phyloP scores from a whole-genome alignment of 306 rosid genomes.

The Acacia confusa region DNA sequence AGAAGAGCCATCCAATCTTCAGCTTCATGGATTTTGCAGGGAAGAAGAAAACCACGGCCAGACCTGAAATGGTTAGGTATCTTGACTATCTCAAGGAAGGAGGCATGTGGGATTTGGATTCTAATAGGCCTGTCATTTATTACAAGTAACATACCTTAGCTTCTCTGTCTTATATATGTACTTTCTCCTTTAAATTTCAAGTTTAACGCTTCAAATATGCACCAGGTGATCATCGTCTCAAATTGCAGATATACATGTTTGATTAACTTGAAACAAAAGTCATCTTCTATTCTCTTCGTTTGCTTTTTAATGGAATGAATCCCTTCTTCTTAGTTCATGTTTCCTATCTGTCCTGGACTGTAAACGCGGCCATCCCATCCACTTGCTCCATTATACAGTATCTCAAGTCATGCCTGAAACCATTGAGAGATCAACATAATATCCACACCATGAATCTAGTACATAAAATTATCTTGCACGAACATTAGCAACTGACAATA shows the following conservation, averaged over 20 bases:
- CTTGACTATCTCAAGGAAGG: slow-evolving; percentile 70
- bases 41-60: slow-evolving; percentile 61
- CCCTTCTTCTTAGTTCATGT: too few relatives aligned
- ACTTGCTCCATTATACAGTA: background rate
- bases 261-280: background rate
- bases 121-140: slow-evolving; percentile 58
- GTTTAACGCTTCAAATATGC: background rate
- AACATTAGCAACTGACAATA: background rate
- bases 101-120: slow-evolving; percentile 60
- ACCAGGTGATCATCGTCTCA: background rate
- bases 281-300: background rate
- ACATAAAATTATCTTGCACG: background rate
- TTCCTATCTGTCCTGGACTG: too few relatives aligned
- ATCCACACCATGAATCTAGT: background rate
- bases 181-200: background rate
- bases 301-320: background rate
- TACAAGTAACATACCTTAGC: slow-evolving; percentile 36
- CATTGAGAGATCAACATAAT: background rate
- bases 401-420: background rate
- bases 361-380: background rate
- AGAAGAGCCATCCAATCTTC: slow-evolving; percentile 52
- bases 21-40: slow-evolving; percentile 42
- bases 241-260: background rate
- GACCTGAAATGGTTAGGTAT: slow-evolving; percentile 61
- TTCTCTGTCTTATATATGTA: background rate